phyloP scores from a whole-genome alignment of 768 basidiomycete genomes.

The Xerocomellus amylosporus region DNA sequence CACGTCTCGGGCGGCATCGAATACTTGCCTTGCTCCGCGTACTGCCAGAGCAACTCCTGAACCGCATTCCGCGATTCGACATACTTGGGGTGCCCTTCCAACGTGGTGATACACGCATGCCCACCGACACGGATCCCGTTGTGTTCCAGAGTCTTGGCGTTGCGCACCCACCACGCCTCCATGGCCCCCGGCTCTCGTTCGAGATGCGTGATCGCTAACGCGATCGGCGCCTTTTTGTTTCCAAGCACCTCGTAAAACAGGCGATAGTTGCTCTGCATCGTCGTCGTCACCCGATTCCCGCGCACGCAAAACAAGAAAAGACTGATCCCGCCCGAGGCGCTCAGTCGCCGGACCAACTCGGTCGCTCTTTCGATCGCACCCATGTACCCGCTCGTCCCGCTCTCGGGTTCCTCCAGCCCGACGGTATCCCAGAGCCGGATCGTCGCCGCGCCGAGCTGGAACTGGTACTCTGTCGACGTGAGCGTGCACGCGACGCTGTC shows the following conservation, averaged over 20 bases:
- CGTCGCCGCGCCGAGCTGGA: slow-evolving; percentile 21
- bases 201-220: slow-evolving; percentile 39
- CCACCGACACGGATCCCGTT: slow-evolving; percentile 19
- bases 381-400: slow-evolving; percentile 16
- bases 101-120: slow-evolving; percentile 31
- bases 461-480: slow-evolving; percentile 23
- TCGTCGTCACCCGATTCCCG: slow-evolving; percentile 28
- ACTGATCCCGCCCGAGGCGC: slow-evolving; percentile 25
- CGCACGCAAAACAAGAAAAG: slow-evolving; percentile 35
- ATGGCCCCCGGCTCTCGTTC: slow-evolving; percentile 29
- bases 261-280: slow-evolving; percentile 30
- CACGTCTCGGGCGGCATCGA: slow-evolving; percentile 23
- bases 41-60: slow-evolving; percentile 21
- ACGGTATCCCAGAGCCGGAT: slow-evolving; percentile 33
- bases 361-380: slow-evolving; percentile 29
- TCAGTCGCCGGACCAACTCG: slow-evolving; percentile 31
- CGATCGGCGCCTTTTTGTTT: slow-evolving; percentile 35
- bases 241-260: slow-evolving; percentile 43
- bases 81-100: slow-evolving; percentile 23
- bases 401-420: slow-evolving; percentile 29
- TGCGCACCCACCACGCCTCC: slow-evolving; percentile 34
- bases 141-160: slow-evolving; percentile 17
- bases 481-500: slow-evolving; percentile 35
- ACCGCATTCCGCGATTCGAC: slow-evolving; percentile 17
- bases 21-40: slow-evolving; percentile 25